Evolutionary conservation across 805 yeast genomes (phyloP).

Genomic region (Clavispora vitiphila): DNA sequence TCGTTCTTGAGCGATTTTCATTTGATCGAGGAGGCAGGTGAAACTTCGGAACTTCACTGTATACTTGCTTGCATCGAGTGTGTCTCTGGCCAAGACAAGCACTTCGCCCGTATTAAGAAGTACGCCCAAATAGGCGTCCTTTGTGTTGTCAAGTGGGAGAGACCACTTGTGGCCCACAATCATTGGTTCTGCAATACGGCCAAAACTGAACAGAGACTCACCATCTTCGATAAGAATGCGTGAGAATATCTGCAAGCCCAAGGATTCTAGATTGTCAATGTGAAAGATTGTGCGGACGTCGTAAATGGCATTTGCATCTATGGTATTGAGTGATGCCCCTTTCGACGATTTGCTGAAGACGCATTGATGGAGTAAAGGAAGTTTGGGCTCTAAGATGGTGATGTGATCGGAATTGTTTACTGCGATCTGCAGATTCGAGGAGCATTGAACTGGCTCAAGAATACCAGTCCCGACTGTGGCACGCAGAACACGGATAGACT

Average conservation of each 20-base stretch:
- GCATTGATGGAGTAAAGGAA: slow-evolving; percentile 29
- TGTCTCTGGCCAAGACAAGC: slow-evolving; percentile 24
- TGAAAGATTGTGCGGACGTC: slow-evolving; percentile 21
- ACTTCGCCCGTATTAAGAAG: slow-evolving; percentile 36
- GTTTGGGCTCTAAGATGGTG: slow-evolving; percentile 33
- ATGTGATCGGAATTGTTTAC: slow-evolving; percentile 30
- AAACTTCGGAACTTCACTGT: slow-evolving; percentile 23
- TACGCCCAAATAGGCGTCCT: slow-evolving; percentile 29
- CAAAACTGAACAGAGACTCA: slow-evolving; percentile 26
- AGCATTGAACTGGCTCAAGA: slow-evolving; percentile 31
- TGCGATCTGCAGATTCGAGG: slow-evolving; percentile 32
- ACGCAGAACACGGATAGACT: slow-evolving; percentile 9
- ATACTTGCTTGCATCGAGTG: slow-evolving; percentile 20
- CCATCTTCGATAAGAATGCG: slow-evolving; percentile 20
- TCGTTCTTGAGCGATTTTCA: slow-evolving; percentile 14
- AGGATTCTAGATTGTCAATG: slow-evolving; percentile 21
- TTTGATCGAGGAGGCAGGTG: slow-evolving; percentile 19
- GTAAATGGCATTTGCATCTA: slow-evolving; percentile 25
- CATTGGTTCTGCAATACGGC: slow-evolving; percentile 27
- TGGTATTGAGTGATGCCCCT: background rate
- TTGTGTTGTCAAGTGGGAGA: slow-evolving; percentile 16
- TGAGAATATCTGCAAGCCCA: slow-evolving; percentile 28
- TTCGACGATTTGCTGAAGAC: slow-evolving; percentile 6
- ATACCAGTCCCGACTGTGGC: slow-evolving; percentile 10
- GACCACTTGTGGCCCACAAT: slow-evolving; percentile 36